Evolutionary conservation across 164 flowering plant genomes (phyloP).

Genomic region (Berberis thunbergii): DNA sequence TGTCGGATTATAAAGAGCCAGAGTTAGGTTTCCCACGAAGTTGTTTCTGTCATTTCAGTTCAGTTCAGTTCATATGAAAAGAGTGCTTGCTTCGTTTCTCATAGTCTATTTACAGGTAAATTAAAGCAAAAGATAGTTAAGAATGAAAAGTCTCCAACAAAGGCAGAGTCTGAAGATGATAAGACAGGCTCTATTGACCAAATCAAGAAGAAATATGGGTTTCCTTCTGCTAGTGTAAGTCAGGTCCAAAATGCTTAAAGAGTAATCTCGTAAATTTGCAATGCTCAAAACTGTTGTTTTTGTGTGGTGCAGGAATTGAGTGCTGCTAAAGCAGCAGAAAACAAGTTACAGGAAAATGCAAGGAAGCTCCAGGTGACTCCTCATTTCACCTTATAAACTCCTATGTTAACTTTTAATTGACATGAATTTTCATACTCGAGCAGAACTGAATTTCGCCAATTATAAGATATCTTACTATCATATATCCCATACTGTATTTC

Average conservation of each 20-base stretch:
- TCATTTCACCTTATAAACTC: no score
- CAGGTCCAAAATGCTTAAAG: neutral
- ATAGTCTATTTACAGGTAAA: slow-evolving; percentile 45
- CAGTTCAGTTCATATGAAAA: no score
- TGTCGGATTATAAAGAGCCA: no score
- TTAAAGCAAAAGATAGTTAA: slow-evolving; percentile 46
- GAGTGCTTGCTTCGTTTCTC: neutral
- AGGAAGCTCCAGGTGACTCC: slow-evolving; percentile 55
- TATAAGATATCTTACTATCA: no score
- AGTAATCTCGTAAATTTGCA: no score
- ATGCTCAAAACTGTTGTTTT: neutral
- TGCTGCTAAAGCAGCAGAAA: slow-evolving; percentile 44
- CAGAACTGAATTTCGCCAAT: no score
- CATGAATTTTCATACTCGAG: no score
- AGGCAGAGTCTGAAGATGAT: slow-evolving; percentile 46
- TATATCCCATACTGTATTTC: no score
- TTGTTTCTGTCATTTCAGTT: no score
- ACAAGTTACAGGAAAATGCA: slow-evolving; percentile 66
- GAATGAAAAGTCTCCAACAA: slow-evolving; percentile 39
- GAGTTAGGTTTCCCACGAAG: no score
- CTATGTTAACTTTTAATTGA: no score
- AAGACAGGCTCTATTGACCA: slow-evolving; percentile 56
- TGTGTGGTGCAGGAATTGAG: slow-evolving; percentile 44
- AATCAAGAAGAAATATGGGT: slow-evolving; percentile 88
- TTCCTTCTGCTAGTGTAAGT: slow-evolving; percentile 49